Evolutionary conservation across 1,284 basidiomycete species (phyloP), one percentile per base, ranked within the genome.

Genomic region (Ganoderma leucocontextum): DNA sequence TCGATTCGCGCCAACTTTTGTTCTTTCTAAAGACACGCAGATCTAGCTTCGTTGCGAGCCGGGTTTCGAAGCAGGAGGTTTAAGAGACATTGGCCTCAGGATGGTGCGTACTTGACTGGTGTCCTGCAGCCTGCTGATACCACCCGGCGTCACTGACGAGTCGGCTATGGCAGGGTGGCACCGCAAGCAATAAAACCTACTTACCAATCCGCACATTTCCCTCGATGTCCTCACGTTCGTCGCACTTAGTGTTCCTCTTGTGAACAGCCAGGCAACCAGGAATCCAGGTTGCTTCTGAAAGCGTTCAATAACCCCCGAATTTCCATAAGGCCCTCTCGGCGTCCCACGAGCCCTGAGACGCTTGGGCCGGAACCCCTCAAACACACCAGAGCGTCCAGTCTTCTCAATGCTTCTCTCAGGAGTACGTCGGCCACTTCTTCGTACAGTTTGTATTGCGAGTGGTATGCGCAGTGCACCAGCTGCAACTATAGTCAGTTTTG

Each of bases 271-370:
- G 17, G 6, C 29, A 35, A 55, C 15, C 13, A 29, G 17, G 52
- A 17, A 19, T 10, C 15, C 8, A 6, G 29, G 4, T 15, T 17
- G 6, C 52, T 55, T 55, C 52, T 35, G 15, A 55, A 55, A 19
- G 29, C 29, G 29, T 9, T 17, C 29, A 55, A 55, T 55, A 33
- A 29, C 29, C 52, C 29, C 35, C 52, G 33, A 35, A 35, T 7
- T 4, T 55, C 12, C 52, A 35, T 35, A 17, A 39, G 33, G 15
- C 52, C 6, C 9, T 29, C 52, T 29, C 29, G 7, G 29, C 52
- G 52, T 55, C 52, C 52, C 52, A 55, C 52, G 29, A 55, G 35
- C 15, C 33, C 33, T 55, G 52, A 33, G 52, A 55, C 29, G 29
- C 19, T 13, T 4, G 47, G 25, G 3, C 22, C n/a, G n/a, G n/a